Base-by-base conservation (phyloP, 352 stramenopile genomes). In the Phytophthora boehmeriae region DNA sequence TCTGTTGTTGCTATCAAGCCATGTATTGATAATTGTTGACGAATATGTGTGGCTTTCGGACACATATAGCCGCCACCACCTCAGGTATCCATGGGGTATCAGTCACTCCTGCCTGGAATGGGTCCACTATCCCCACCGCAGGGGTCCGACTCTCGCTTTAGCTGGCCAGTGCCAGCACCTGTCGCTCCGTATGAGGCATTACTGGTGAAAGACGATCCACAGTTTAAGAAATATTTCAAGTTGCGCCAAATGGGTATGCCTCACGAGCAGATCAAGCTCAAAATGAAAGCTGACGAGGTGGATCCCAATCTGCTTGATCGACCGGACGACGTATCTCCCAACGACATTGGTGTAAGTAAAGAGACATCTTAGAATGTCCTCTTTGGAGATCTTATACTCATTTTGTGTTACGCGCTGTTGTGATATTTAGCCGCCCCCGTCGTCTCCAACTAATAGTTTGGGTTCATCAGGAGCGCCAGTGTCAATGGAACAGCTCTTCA, bases 401-500 rank as follows among this genome's bases (percentile, higher is more conserved):
- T n/a, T n/a, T n/a, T n/a, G n/a, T n/a, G n/a, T n/a, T n/a, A n/a
- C n/a, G n/a, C n/a, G n/a, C n/a, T n/a, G n/a, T n/a, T n/a, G n/a
- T 44, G 38, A 10, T 2, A 34, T 17, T 28, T 48, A 90, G 78
- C 82, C 80, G 5, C 76, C 81, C 19, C 54, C 44, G 17, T 46
- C 69, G 54, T 50, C 52, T 19, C 28, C 59, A 47, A 35, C 57
- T 9, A 58, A 35, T 43, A 43, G 43, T 4, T 32, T 43, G 20
- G 22, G 17, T 4, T 66, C 66, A 5, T 59, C 75, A 5, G 67
- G 70, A 8, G 69, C 69, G 19, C 76, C 79, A 5, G 78, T 96
- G 19, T 93, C 88, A 9, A 94, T 96, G 83, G 83, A 96, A 36
- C 83, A 96, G 36, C 63, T 96, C 4, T 93, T 93, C 35, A 90